Evolutionary conservation across 2,329 filamentous ascomycete genomes (phyloP), one percentile per base, ranked within the genome.

Genomic region (Claviceps digitariae): DNA sequence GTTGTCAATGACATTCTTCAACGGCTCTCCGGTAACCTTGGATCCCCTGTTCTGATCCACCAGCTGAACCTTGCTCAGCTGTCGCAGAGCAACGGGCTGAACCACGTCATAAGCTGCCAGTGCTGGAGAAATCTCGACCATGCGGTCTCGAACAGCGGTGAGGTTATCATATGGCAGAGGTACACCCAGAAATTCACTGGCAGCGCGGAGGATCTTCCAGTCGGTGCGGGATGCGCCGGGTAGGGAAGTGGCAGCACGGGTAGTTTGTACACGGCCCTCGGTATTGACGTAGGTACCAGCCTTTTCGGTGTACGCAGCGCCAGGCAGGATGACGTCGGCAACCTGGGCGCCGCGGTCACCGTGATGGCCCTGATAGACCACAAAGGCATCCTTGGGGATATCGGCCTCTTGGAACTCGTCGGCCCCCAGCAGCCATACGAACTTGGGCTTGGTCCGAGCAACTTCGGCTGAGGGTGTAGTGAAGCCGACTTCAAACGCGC

Each of bases 291-390:
- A 98, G 46, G 93, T 98, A 56, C 83, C 90, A 25, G 86, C 82
- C 77, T 97, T 98, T 75, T 98, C 93, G 25, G 91, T 97, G 74
- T 96, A 98, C 13, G 93, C 90, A 50, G 90, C 90, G 60, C 90
- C 91, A 29, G 93, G 93, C 21, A 98, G 86, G 60, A 98, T 81
- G 54, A 98, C 82, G 64, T 98, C 91, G 49, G 93, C 93, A 57
- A 96, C 81, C 71, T 94, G 86, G 53, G 93, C 93, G 59, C 91
- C 93, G 52, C 81, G 81, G 73, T 98, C 93, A 71, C 93, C 93
- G 70, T 98, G 93, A 71, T 98, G 93, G 59, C 93, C 93, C 72
- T 98, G 93, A 76, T 98, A 98, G 63, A 98, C 81, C 57, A 98
- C 84, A 67, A 97, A 98, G 13, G 93, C 90, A 60, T 93, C 87